Percentiles rank a stretch among this genome's conserved stretches.
Evolutionary conservation across 805 yeast species (phyloP).

Genomic region (Zygosaccharomyces siamensis): DNA sequence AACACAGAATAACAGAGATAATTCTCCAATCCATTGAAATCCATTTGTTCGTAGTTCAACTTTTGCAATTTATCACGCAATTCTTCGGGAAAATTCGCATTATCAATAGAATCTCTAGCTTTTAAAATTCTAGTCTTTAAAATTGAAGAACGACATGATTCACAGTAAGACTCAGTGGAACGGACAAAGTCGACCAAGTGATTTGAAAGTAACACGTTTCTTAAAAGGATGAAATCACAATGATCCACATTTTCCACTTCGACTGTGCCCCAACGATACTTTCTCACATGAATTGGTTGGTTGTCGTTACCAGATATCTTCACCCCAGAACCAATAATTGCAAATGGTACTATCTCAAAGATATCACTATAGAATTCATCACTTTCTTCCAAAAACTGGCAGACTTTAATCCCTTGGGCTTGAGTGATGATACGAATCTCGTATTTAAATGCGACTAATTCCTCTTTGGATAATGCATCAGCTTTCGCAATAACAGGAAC

Average conservation of each 20-base stretch:
- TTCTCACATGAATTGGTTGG: constrained; percentile 60
- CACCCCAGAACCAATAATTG: constrained; percentile 64
- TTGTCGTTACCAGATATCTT: constrained; percentile 42
- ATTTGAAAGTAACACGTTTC: constrained; percentile 59
- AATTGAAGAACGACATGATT: constrained; percentile 56
- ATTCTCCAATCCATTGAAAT: constrained; percentile 35
- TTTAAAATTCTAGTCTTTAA: constrained; percentile 43
- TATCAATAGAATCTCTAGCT: constrained; percentile 21
- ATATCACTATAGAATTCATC: constrained; percentile 35
- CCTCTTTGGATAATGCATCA: constrained; percentile 62
- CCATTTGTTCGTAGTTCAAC: constrained; percentile 28
- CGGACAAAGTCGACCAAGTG: constrained; percentile 72
- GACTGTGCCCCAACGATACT: constrained; percentile 80
- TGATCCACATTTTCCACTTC: constrained; percentile 74
- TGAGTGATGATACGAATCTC: constrained; percentile 47
- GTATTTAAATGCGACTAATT: constrained; percentile 49
- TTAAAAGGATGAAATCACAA: constrained; percentile 68
- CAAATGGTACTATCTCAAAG: constrained; percentile 54
- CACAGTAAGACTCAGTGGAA: constrained; percentile 75
- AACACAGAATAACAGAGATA: constrained; percentile 39
- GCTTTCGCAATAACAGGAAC: constrained; percentile 81
- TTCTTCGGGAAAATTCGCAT: constrained; percentile 4
- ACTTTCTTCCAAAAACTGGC: constrained; percentile 44
- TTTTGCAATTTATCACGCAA: constrained; percentile 7
- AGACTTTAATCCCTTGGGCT: constrained; percentile 53